Conservation (phyloP, 371 early-diverging fungal genomes). For the Paraphysoderma sedebokerense region DNA sequence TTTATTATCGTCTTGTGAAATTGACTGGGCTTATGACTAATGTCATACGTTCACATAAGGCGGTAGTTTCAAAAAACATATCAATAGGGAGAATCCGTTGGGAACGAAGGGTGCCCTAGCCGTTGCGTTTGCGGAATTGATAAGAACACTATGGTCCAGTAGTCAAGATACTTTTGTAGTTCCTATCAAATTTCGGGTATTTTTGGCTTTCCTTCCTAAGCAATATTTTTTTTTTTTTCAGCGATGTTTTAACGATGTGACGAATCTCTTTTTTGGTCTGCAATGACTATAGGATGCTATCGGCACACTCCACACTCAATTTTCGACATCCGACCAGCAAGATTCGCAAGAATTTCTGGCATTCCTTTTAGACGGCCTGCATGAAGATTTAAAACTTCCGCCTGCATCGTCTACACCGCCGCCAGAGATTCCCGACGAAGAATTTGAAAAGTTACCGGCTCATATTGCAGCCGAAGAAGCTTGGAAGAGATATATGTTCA, state of each 20-base stretch:
- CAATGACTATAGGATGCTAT: too few relatives aligned
- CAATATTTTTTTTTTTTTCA: too few relatives aligned
- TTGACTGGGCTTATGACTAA: background rate
- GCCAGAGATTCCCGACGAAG: background rate
- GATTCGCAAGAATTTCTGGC: slow-evolving; percentile 39
- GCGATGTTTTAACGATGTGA: too few relatives aligned
- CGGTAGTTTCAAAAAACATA: slow-evolving; percentile 45
- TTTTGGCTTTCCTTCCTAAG: too few relatives aligned
- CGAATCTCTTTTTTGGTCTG: too few relatives aligned
- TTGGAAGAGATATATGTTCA: slow-evolving; percentile 57
- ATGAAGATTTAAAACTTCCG: slow-evolving; percentile 32
- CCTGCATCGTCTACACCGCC: background rate
- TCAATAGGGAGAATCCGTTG: slow-evolving; percentile 58
- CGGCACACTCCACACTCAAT: slow-evolving; percentile 18
- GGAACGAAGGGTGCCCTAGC: slow-evolving; percentile 54
- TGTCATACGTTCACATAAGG: slow-evolving; percentile 6
- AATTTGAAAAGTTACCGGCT: background rate
- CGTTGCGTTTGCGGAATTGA: slow-evolving; percentile 17
- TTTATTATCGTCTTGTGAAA: background rate
- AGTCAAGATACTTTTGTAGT: background rate
- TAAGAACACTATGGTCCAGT: slow-evolving; percentile 7
- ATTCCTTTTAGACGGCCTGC: slow-evolving; percentile 27
- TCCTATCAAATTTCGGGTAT: slow-evolving; percentile 1
- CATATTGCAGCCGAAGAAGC: slow-evolving; percentile 22
- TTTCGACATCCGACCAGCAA: slow-evolving; percentile 34